A percentile compares a stretch with the other conserved stretches of the same genome.
Evolutionary conservation across 352 stramenopile species (phyloP).

Genomic region (Blastocystis sp.): DNA sequence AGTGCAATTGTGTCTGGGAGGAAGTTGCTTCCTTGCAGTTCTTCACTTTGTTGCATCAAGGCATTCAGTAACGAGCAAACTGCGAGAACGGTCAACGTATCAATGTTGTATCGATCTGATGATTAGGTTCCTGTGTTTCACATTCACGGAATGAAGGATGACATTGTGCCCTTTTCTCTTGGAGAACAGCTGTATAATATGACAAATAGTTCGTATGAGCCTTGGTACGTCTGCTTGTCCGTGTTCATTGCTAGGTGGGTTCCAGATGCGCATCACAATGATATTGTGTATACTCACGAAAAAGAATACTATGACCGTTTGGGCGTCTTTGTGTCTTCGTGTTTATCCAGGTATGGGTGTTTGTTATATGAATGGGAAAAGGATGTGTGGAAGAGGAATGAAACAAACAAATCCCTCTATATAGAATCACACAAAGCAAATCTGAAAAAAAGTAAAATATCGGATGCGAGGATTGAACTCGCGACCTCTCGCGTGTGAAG

Average conservation of each 20-base stretch:
- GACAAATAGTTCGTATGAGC: background rate
- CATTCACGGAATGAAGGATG: slow-evolving; percentile 22
- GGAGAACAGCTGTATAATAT: background rate
- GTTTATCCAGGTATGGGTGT: background rate
- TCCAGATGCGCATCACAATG: background rate
- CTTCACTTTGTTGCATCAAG: background rate
- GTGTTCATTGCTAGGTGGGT: background rate
- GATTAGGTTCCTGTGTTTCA: slow-evolving; percentile 6
- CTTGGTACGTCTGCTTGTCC: background rate
- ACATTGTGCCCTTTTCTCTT: background rate
- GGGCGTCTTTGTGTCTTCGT: background rate
- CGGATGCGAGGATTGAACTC: slow-evolving; percentile 26
- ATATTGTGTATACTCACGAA: background rate
- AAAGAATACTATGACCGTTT: background rate
- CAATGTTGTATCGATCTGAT: background rate
- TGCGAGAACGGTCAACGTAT: background rate
- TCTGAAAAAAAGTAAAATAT: slow-evolving; percentile 11
- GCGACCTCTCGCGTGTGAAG: slow-evolving; percentile 20
- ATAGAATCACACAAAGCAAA: background rate
- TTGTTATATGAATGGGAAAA: background rate
- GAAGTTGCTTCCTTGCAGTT: background rate
- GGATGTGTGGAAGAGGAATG: background rate
- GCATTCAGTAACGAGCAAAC: background rate
- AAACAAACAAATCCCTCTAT: background rate
- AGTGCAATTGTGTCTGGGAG: background rate